phyloP scores from a whole-genome alignment of 2,329 filamentous ascomycete genomes.

The Ustulina deusta region DNA sequence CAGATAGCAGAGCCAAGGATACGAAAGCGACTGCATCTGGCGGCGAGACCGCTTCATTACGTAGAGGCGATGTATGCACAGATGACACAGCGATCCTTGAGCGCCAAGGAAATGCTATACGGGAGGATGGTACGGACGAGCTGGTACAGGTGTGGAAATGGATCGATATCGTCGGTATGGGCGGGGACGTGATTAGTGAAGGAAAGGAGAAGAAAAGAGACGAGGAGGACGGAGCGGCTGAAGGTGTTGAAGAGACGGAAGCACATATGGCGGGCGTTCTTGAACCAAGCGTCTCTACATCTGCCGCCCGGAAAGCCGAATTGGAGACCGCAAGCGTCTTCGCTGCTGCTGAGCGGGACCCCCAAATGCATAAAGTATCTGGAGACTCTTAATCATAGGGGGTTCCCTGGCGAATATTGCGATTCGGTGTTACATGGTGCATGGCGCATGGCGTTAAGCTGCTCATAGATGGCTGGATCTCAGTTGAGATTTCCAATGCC shows the following conservation, averaged over 20 bases:
- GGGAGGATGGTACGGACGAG: constrained; percentile 28
- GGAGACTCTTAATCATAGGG: neutral
- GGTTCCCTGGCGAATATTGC: neutral
- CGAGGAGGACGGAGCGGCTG: constrained; percentile 38
- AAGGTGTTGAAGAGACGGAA: constrained; percentile 47
- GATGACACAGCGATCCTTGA: constrained; percentile 66
- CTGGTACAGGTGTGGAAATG: constrained; percentile 63
- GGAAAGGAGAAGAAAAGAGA: constrained; percentile 34
- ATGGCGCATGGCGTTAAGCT: neutral
- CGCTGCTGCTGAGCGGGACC: constrained; percentile 19
- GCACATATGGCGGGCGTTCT: constrained; percentile 54
- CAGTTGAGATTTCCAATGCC: neutral
- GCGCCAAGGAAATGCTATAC: constrained; percentile 52
- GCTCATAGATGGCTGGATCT: neutral
- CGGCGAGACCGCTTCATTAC: constrained; percentile 35
- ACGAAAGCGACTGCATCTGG: constrained; percentile 48
- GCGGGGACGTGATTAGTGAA: constrained; percentile 34
- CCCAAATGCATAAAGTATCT: neutral
- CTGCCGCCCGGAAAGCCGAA: constrained; percentile 20
- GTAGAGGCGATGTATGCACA: constrained; percentile 38
- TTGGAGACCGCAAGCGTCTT: constrained; percentile 11
- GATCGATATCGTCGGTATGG: constrained; percentile 66
- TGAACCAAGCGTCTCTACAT: constrained; percentile 46
- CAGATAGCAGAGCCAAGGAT: constrained; percentile 56
- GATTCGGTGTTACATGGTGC: constrained; percentile 3